Evolutionary conservation across 352 stramenopile genomes (phyloP).

Genomic region (Pythium sp.): DNA sequence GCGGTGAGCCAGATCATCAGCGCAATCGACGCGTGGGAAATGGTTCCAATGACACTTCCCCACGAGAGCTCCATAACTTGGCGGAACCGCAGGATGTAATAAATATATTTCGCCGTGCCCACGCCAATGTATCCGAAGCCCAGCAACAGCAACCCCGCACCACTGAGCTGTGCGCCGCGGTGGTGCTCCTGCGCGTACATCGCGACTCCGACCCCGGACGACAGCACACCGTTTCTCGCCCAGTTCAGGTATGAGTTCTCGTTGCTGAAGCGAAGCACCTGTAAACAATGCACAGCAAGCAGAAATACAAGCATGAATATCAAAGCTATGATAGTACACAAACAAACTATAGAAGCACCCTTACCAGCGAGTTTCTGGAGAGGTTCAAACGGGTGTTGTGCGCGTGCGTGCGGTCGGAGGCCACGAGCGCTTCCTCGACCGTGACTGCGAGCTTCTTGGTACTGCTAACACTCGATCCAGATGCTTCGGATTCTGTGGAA

Average conservation of each 20-base stretch:
- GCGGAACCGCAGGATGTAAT: slow-evolving; percentile 87
- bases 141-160: slow-evolving; percentile 71
- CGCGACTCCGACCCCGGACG: slow-evolving; percentile 74
- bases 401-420: slow-evolving; percentile 33
- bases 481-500: neutral
- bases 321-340: neutral
- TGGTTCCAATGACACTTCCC: slow-evolving; percentile 79
- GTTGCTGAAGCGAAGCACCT: slow-evolving; percentile 84
- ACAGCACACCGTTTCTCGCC: slow-evolving; percentile 82
- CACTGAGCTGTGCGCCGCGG: slow-evolving; percentile 77
- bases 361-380: slow-evolving; percentile 33
- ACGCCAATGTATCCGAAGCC: slow-evolving; percentile 88
- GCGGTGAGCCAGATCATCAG: slow-evolving; percentile 85
- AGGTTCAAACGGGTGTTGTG: slow-evolving; percentile 31
- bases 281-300: neutral
- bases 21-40: slow-evolving; percentile 77
- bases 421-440: slow-evolving; percentile 23
- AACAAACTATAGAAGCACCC: too few relatives aligned
- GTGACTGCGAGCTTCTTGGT: slow-evolving; percentile 17
- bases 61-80: slow-evolving; percentile 86
- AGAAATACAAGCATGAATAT: neutral
- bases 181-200: slow-evolving; percentile 90
- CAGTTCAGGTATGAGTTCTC: slow-evolving; percentile 89
- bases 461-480: neutral
- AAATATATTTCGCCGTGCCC: slow-evolving; percentile 87